Conservation (phyloP, 208 protist species). For the Leptomonas pyrrhocoris region DNA sequence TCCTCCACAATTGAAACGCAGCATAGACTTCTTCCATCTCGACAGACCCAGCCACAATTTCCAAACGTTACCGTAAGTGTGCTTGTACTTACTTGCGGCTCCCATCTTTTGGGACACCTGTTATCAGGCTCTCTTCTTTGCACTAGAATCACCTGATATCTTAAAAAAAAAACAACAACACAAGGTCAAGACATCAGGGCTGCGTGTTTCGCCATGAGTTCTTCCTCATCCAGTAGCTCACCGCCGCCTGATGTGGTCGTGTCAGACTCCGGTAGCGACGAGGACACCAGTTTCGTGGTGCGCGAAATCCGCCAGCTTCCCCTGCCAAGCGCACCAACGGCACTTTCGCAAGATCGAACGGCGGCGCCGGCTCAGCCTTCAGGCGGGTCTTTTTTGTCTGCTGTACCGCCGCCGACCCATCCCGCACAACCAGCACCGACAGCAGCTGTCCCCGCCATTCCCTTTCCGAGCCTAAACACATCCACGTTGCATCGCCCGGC, state of each 20-base stretch:
- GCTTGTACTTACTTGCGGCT: too few species aligned
- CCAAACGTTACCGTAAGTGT: too few species aligned
- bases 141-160: too few species aligned
- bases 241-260: neutral
- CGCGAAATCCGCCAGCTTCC: slow-evolving; percentile 14
- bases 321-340: neutral
- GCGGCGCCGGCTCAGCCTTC: neutral
- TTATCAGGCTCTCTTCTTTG: too few species aligned
- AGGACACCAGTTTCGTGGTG: slow-evolving; percentile 9
- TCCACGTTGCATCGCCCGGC: neutral
- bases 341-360: neutral
- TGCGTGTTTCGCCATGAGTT: slow-evolving; percentile 6
- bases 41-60: too few species aligned
- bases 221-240: neutral
- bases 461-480: neutral
- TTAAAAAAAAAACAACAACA: too few species aligned
- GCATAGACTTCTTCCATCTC: too few species aligned
- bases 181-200: too few species aligned
- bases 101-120: too few species aligned
- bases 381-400: neutral
- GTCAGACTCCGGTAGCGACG: neutral
- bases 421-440: neutral
- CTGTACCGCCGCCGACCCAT: neutral
- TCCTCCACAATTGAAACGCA: too few species aligned
- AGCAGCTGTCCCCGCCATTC: neutral